Base-by-base conservation (phyloP, 345 rosid genomes). In the Eucalyptus sideroxylon region DNA sequence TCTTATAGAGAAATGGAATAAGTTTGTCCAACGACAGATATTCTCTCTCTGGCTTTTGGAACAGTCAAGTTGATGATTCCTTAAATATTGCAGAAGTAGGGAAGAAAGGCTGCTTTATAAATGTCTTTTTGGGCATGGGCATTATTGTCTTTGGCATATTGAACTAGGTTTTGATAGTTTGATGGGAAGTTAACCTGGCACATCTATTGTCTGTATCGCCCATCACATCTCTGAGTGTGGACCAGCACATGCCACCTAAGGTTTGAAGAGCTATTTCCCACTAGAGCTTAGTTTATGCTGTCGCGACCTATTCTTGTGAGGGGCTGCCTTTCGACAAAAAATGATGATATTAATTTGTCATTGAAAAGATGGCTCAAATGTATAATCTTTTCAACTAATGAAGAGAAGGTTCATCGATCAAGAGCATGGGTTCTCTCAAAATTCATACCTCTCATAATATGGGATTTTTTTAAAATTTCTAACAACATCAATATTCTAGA, bases 381-480 rank as follows among this genome's bases (percentile, higher is more conserved):
- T 30, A 26, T 60, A 3, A 12, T 11, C 2, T 60, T 27, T 60
- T 60, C 8, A 27, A 60, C 67, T 30, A 12, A 3, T 0, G 2
- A 24, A 24, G 30, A 56, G 1, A 56, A 56, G 65, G 16, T 11
- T 11, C 6, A 27, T 27, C 31, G 2, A 60, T 59, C 7, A 59
- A 59, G 8, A 60, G 67, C 67, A 60, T 1, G 0, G 7, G 1
- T 0, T 60, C 31, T 60, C 8, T 0, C 1, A 60, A 27, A 27
- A 27, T 8, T 12, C 16, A 60, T 60, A 60, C 1, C 67, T 5
- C 0, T 0, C 0, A 0, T 27, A 4, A 60, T 1, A 17, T 0
- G 2, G 1, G 2, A 27, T 27, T 60, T 60, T 12, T 60, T 60
- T 0, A 26, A 60, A 60, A 0, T 60, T 27, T 27, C 8, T 60